These are phyloP conservation scores for Septoria petroselini DNA, from an alignment of 2,329 filamentous ascomycete species.

Conservation along the genomic window DNA sequence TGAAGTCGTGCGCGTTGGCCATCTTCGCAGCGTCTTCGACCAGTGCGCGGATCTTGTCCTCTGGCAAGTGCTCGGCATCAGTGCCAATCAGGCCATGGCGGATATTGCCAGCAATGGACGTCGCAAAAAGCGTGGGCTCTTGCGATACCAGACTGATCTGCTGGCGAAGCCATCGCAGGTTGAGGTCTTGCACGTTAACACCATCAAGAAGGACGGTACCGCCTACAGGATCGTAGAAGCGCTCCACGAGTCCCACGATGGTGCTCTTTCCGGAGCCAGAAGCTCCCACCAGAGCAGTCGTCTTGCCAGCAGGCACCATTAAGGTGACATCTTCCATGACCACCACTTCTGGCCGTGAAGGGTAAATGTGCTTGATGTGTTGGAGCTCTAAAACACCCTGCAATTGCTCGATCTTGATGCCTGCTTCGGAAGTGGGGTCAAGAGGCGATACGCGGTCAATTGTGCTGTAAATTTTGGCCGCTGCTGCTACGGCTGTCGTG, in stretches of 20 bases:
- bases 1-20: constrained; percentile 93
- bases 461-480: constrained; percentile 86
- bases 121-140: constrained; percentile 86
- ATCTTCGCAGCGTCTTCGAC: constrained; percentile 80
- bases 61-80: constrained; percentile 63
- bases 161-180: constrained; percentile 85
- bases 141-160: constrained; percentile 92
- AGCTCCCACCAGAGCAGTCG: constrained; percentile 87
- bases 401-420: constrained; percentile 69
- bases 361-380: constrained; percentile 88
- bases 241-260: constrained; percentile 86
- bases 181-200: constrained; percentile 73
- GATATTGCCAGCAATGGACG: constrained; percentile 87
- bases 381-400: constrained; percentile 76
- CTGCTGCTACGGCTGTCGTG: constrained; percentile 75
- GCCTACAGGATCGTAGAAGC: constrained; percentile 86
- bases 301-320: constrained; percentile 80
- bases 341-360: constrained; percentile 82
- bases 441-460: constrained; percentile 86
- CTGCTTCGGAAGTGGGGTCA: constrained; percentile 68
- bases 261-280: constrained; percentile 95
- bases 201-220: constrained; percentile 79
- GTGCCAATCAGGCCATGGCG: constrained; percentile 87
- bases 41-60: constrained; percentile 66
- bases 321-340: constrained; percentile 84